Evolutionary conservation across 2,329 filamentous ascomycete species (phyloP), one percentile per base, ranked within the genome.

Genomic region (Trichoderma atroviride): DNA sequence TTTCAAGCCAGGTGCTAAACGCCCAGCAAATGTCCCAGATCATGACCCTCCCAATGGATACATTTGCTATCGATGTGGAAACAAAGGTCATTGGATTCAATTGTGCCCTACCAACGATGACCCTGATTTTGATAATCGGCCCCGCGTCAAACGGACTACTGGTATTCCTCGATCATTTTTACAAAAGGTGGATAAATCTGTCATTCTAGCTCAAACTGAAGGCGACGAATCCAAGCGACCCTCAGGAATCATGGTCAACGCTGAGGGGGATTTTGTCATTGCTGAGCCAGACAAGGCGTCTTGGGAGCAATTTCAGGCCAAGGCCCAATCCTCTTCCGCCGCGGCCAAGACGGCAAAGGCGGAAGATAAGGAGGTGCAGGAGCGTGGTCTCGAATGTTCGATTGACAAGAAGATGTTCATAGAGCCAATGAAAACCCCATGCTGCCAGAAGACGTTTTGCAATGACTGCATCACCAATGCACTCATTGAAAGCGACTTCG

Each of bases 11-110:
- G 87, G 87, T 14, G 77, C 81, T 59, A 96, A 96, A 76, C 86
- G 89, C 73, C 86, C 88, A 4, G 85, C 87, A 69, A 92, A 92
- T 73, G 92, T 97, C 33, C 96, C 96, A 4, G 94, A 97, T 75
- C 94, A 97, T 77, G 93, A 96, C 57, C 94, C 96, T 2, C 96
- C 96, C 1, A 91, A 92, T 65, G 94, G 94, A 65, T 99, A 99
- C 80, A 91, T 97, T 71, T 99, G 96, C 82, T 97, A 97, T 79
- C 91, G 96, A 61, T 99, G 96, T 81, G 92, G 94, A 71, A 92
- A 97, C 80, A 97, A 97, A 82, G 96, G 94, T n/a, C 96, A 99
- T 80, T 99, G 95, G 95, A 99, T 99, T 72, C 95, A 98, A 82
- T 88, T 93, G 64, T 99, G 96, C 77, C 96, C 96, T 7, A 99